phyloP scores from a whole-genome alignment of 495 filamentous ascomycete genomes.

The Aspergillus heteromorphus region DNA sequence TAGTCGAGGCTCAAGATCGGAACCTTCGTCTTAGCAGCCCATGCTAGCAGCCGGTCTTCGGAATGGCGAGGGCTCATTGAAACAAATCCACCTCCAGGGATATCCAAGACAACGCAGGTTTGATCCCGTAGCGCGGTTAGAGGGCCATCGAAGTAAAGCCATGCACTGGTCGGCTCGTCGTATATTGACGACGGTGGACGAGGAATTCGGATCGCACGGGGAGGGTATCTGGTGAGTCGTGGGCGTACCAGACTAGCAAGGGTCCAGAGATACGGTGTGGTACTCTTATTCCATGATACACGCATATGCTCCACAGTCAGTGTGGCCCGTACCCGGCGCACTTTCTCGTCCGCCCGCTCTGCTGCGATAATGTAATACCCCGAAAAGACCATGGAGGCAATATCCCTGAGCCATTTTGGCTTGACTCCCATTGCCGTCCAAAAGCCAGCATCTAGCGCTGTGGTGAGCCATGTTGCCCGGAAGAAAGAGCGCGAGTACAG shows the following conservation, averaged over 20 bases:
- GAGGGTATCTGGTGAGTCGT: conserved; percentile 69
- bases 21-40: conserved; percentile 78
- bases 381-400: conserved; percentile 75
- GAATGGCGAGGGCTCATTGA: conserved; percentile 89
- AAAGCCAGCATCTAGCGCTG: conserved; percentile 90
- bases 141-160: conserved; percentile 93
- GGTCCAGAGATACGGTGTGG: conserved; percentile 71
- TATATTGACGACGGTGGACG: conserved; percentile 74
- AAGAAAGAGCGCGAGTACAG: conserved; percentile 95
- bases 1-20: conserved; percentile 91
- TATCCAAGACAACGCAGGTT: conserved; percentile 76
- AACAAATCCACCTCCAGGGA: conserved; percentile 92
- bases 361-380: conserved; percentile 88
- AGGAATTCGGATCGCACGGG: conserved; percentile 76
- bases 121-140: conserved; percentile 70
- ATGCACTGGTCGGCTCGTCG: conserved; percentile 73
- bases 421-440: conserved; percentile 96
- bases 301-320: conserved; percentile 89
- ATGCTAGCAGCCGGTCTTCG: conserved; percentile 86
- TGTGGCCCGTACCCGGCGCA: conserved; percentile 79
- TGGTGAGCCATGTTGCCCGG: conserved; percentile 94
- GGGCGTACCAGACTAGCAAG: conserved; percentile 68
- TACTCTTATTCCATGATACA: conserved; percentile 92
- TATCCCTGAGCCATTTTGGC: conserved; percentile 74
- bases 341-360: conserved; percentile 94